Conservation (phyloP, 2,329 filamentous ascomycete genomes). For the Cordyceps pruinosa region DNA sequence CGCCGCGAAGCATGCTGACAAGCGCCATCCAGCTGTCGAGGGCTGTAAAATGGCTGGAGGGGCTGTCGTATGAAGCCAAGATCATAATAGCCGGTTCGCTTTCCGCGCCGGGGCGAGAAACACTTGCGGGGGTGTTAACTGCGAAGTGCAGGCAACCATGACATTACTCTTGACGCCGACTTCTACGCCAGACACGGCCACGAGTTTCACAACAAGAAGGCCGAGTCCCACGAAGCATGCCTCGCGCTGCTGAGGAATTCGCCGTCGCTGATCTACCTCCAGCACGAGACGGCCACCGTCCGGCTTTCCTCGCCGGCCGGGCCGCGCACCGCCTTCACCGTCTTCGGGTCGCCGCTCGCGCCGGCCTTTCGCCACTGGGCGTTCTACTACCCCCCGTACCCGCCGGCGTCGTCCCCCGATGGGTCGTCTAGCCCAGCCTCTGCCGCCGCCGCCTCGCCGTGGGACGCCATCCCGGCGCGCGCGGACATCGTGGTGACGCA, state of each 20-base stretch:
- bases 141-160: conserved; percentile 66
- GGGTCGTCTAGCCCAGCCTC: conserved; percentile 12
- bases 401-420: neutral
- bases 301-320: conserved; percentile 46
- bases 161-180: conserved; percentile 59
- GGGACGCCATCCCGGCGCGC: conserved; percentile 54
- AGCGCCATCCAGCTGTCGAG: conserved; percentile 45
- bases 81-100: conserved; percentile 59
- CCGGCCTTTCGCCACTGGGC: conserved; percentile 55
- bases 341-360: conserved; percentile 67
- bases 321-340: conserved; percentile 52
- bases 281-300: conserved; percentile 49
- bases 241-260: conserved; percentile 47
- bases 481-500: conserved; percentile 65
- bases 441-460: conserved; percentile 34
- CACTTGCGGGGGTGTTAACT: too few species aligned
- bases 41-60: conserved; percentile 60
- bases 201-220: conserved; percentile 49
- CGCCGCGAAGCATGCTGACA: conserved; percentile 8
- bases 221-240: conserved; percentile 48
- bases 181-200: conserved; percentile 51
- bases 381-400: conserved; percentile 50
- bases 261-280: conserved; percentile 55
- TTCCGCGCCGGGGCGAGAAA: too few species aligned
- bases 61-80: conserved; percentile 60